Evolutionary conservation across 1,284 basidiomycete genomes (phyloP), one percentile per base, ranked within the genome.

Genomic region (Trichosporon sp.): DNA sequence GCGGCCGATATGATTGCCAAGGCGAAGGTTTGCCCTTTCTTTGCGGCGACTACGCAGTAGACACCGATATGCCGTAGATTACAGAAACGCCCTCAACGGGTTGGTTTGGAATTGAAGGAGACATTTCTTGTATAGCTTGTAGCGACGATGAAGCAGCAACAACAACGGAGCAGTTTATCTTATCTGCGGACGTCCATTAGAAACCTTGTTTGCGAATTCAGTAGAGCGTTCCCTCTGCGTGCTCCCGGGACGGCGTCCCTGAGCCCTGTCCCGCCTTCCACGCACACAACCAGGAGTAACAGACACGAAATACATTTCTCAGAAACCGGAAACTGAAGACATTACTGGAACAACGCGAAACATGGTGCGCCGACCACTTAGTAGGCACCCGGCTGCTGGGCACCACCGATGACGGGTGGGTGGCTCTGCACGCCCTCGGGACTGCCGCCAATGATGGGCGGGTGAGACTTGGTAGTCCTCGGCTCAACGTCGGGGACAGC

Each of bases 21-120:
- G 43, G 70, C 56, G 0, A 19, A 31, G 26, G 31, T 21, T 10
- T 71, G 70, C 32, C 70, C 70, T 3, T 71, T 71, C 67, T 71
- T 71, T 37, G 32, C 59, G 31, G 32, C 32, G 2, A 63, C 32
- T 32, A 35, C 59, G 31, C 59, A 63, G 59, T 63, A 63, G 31
- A 14, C 2, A 19, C 26, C 26, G 16, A 51, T 14, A 14, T 6
- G 10, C 38, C 11, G 10, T 10, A 48, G 46, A 48, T 48, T 4
- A 48, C n/a, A 40, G 38, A 40, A 2, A 40, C 38, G 1, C 10
- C 38, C 38, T 40, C 38, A 40, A 40, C 43, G 16, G 43, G 26
- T 26, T 26, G 26, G 26, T 26, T 26, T 26, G 26, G 26, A 26
- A 26, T 26, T 4, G 16, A 10, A 37, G 43, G 16, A n/a, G 16